Evolutionary conservation across 2,329 filamentous ascomycete genomes (phyloP), one percentile per base, ranked within the genome.

Genomic region (Pseudocercospora musae): DNA sequence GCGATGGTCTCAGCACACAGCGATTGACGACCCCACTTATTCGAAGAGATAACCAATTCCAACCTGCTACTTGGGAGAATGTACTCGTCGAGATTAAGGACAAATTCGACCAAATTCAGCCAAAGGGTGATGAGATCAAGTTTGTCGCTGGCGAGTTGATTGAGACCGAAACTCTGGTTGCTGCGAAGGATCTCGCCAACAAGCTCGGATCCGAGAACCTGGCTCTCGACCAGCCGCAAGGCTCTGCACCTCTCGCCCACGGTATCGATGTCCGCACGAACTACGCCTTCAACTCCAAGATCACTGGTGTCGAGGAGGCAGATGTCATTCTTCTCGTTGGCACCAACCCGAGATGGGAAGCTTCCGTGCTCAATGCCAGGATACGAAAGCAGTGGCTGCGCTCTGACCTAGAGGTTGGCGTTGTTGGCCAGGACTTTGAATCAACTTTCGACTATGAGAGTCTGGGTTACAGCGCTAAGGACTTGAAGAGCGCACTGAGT

Each of bases 301-400:
- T 99, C 74, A 89, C 87, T 77, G 95, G 92, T 73, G 90, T 98
- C 40, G 95, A 99, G 79, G 91, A 96, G 74, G 92, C 94, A 18
- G 95, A 98, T 79, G 87, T 85, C 71, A 91, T 99, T 63, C 88
- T 99, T 58, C 87, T 99, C 62, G 86, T 99, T 67, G 95, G 94
- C 69, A 97, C 91, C 76, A 99, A 99, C 82, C 90, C 95, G 44
- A 88, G 95, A 70, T 92, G 96, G 75, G 95, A 99, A 80, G 95
- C 95, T 65, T 92, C 95, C 60, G 92, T 95, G 53, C 85, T 99
- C 49, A 99, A 99, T 74, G 93, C 94, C 67, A 91, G 95, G 69
- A 99, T 99, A 75, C 87, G 95, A 73, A 99, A 99, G 84, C 93
- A 97, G 78, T 99, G 94, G 90, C 83, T 99, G 70, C 89, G 93